Base-by-base conservation (phyloP, 805 yeast genomes). In the Yamadazyma sp. region DNA sequence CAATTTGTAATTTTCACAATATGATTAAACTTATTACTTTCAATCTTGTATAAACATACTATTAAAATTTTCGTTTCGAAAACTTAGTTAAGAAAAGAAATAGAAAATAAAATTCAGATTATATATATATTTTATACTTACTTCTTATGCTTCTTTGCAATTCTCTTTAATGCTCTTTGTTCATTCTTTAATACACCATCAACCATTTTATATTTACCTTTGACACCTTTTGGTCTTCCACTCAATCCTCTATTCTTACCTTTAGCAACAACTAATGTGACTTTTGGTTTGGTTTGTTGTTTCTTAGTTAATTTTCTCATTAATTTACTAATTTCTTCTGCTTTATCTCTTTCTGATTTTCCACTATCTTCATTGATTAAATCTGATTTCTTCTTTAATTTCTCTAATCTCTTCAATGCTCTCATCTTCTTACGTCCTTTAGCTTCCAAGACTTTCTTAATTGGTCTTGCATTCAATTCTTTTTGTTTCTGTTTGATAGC, bases 201-300 rank as follows among this genome's bases (percentile, higher is more conserved):
- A 50, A 93, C 98, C 98, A 93, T 93, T 82, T 86, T 93, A 70
- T 93, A 93, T 60, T 86, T 88, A 65, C 99, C 99, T 62, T 81
- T 87, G 49, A 93, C 79, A 60, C 98, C 99, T 66, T 78, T 83
- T 27, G 99, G 99, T 69, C 99, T 83, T 37, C 98, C 98, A 48
- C 85, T 70, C 34, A 89, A 65, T 40, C 96, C 95, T 59, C 70
- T 84, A 62, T 93, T 89, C 23, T 69, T 59, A 53, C 98, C 98
- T 32, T 70, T 65, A 7, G 99, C 98, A 48, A 79, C 88, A 42
- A 93, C 95, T 42, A 87, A 75, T 1, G 95, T 86, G 25, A 87
- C 86, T 73, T 83, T 80, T 17, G 95, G 96, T 57, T 78, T 84
- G 12, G 51, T 53, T 55, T 75, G 78, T 56, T 83, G 86, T 58